Evolutionary conservation across 495 filamentous ascomycete genomes (phyloP), one percentile per base, ranked within the genome.

Genomic region (Viridothelium virens): DNA sequence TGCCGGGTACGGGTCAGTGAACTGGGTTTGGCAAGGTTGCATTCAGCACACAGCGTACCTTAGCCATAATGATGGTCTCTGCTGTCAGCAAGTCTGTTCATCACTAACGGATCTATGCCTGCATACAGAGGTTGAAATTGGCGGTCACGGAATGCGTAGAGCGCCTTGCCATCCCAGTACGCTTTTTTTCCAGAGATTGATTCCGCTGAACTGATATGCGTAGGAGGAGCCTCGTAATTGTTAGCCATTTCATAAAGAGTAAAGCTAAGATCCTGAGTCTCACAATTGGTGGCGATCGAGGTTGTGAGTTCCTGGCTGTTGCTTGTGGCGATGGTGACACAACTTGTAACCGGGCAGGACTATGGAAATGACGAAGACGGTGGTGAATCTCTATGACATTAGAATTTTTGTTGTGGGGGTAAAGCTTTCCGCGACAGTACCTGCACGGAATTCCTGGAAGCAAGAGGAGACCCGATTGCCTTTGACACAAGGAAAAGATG

Each of bases 1-100:
- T 59, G 53, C 7, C 6, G 25, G 18, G 14, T 3, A 34, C 3
- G 5, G 5, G 36, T 14, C 18, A 18, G 33, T 36, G 36, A 36
- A 31, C 16, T 53, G 48, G 31, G 18, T 9, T 59, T 5, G n/a
- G 18, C 36, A 18, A 11, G 10, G 31, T 18, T 59, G 18, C 36
- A 59, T 34, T 59, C 7, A 34, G 10, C 53, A 33, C 10, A 59
- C 33, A 31, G 18, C 50, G 34, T 53, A 74, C 72, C 72, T 63
- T 10, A 74, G 66, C 72, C 72, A 59, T 5, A 59, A 36, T 7
- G 18, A 3, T 18, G 53, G 53, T 33, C 53, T 59, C 3, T 34
- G 6, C 3, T 7, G n/a, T 59, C 31, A 59, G 18, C n/a, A 59
- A 7, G 9, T 59, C 10, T 7, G 18, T n/a, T 14, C 18, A n/a